Evolutionary conservation across 208 protist species (phyloP).

Genomic region (Trypanosoma vivax): DNA sequence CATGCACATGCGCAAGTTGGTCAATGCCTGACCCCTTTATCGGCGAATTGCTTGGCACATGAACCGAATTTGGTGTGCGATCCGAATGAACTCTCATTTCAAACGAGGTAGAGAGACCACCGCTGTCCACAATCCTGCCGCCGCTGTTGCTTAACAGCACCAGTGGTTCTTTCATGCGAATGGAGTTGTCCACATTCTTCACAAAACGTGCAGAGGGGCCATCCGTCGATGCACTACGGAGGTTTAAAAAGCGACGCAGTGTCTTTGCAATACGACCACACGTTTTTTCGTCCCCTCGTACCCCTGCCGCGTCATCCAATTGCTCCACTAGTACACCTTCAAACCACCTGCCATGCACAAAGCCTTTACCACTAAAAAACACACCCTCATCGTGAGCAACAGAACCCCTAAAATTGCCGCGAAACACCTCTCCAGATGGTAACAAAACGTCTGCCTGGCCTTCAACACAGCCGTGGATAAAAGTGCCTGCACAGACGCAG

Average conservation of each 20-base stretch:
- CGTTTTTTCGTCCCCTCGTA: too few species aligned
- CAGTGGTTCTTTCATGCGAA: not conserved
- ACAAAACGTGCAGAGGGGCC: too few species aligned
- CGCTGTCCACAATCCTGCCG: too few species aligned
- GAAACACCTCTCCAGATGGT: slow-evolving; percentile 46
- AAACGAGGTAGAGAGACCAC: too few species aligned
- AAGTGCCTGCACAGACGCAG: slow-evolving; percentile 58
- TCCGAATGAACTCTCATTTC: too few species aligned
- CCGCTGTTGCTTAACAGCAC: not conserved
- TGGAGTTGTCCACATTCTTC: too few species aligned
- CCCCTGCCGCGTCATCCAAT: not conserved
- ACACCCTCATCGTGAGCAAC: slow-evolving; percentile 35
- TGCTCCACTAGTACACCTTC: slow-evolving; percentile 7
- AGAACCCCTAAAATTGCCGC: slow-evolving; percentile 31
- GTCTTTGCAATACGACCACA: not conserved
- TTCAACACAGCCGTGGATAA: slow-evolving; percentile 37
- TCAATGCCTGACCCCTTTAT: too few species aligned
- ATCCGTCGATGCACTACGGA: too few species aligned
- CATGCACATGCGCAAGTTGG: too few species aligned
- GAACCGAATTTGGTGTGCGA: too few species aligned
- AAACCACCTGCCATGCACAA: slow-evolving; percentile 36
- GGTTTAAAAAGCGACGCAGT: too few species aligned
- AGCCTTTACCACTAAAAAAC: slow-evolving; percentile 18
- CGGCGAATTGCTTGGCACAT: too few species aligned
- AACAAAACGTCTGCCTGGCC: slow-evolving; percentile 56